Base-by-base conservation (phyloP, 2,329 filamentous ascomycete genomes). In the Phialophora tarda region DNA sequence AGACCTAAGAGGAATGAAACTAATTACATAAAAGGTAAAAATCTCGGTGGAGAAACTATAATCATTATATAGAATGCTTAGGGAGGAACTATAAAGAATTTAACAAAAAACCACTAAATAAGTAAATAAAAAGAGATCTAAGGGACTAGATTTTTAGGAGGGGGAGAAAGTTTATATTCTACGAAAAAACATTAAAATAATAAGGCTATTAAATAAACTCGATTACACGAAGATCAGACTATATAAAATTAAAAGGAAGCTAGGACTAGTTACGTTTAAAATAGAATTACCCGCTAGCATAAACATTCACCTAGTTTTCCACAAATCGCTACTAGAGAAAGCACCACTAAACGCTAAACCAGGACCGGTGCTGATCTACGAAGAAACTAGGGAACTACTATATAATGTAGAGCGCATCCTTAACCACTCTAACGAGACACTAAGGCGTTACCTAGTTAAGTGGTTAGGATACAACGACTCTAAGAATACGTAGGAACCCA, bases 61-160 rank as follows among this genome's bases (percentile, higher is more conserved):
- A 6, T 28, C 6, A n/a, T 6, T 54, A 54, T 32, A 54, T 32
- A n/a, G 24, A 32, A 28, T 28, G 8, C 11, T 54, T 12, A 54
- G 32, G 26, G 12, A 32, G 23, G 26, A 54, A 6, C 7, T 54
- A 12, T 1, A 54, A 14, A 54, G 32, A n/a, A 54, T 54, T 28
- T 54, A 28, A n/a, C 3, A 54, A 21, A 55, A 55, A 55, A 55
- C 26, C 10, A 32, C 6, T 2, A 55, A 55, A 26, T 26, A n/a
- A n/a, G 28, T 10, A 1, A 55, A 55, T 21, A 55, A 55, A 28
- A 55, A 54, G 32, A 55, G 17, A 12, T 55, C 17, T 55, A 32
- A 55, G 51, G 26, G 51, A 54, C 51, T 54, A 54, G 14, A 54
- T 14, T 54, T 54, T 32, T 4, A 54, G 14, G 17, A 54, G 14